Percentiles rank a stretch among this genome's conserved stretches.
These are phyloP conservation scores for Apophysomyces trapeziformis DNA, from an alignment of 371 early-diverging fungal species.

Conservation along the genomic window DNA sequence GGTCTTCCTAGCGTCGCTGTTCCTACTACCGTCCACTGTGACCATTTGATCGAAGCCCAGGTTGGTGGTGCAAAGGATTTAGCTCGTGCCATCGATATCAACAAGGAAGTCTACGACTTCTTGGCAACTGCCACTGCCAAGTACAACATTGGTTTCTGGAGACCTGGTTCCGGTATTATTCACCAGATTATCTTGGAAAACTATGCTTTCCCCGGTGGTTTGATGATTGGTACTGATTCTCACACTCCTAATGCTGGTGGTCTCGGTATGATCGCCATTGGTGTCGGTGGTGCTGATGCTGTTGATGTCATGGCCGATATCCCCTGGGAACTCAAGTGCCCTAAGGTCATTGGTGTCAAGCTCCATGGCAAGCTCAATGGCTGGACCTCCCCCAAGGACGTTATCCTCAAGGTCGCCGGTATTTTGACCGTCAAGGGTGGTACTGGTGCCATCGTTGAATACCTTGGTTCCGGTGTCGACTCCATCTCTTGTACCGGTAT, in stretches of 20 bases:
- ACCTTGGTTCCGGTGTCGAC: conserved; percentile 94
- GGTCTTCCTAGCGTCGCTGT: conserved; percentile 88
- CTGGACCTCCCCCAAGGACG: conserved; percentile 95
- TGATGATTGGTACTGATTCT: conserved; percentile 97
- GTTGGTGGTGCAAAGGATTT: conserved; percentile 86
- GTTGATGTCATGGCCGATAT: conserved; percentile 98
- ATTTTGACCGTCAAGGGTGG: conserved; percentile 92
- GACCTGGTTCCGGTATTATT: conserved; percentile 96
- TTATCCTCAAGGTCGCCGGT: conserved; percentile 92
- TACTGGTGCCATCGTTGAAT: conserved; percentile 95
- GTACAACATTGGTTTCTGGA: conserved; percentile 97
- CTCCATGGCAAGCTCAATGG: conserved; percentile 87
- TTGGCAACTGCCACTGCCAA: conserved; percentile 86
- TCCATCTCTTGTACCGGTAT: conserved; percentile 94
- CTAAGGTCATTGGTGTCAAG: conserved; percentile 90
- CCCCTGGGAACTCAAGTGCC: conserved; percentile 97
- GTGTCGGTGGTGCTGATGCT: conserved; percentile 97
- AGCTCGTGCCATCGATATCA: conserved; percentile 84
- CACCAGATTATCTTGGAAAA: conserved; percentile 98
- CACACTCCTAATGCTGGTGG: conserved; percentile 95
- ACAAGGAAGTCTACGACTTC: conserved; percentile 96
- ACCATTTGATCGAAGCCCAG: conserved; percentile 96
- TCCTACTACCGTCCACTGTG: conserved; percentile 96
- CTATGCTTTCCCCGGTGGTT: conserved; percentile 97
- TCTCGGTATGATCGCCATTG: conserved; percentile 93